Base-by-base conservation (phyloP, 768 basidiomycete genomes). In the Mrakia hoshinonis region DNA sequence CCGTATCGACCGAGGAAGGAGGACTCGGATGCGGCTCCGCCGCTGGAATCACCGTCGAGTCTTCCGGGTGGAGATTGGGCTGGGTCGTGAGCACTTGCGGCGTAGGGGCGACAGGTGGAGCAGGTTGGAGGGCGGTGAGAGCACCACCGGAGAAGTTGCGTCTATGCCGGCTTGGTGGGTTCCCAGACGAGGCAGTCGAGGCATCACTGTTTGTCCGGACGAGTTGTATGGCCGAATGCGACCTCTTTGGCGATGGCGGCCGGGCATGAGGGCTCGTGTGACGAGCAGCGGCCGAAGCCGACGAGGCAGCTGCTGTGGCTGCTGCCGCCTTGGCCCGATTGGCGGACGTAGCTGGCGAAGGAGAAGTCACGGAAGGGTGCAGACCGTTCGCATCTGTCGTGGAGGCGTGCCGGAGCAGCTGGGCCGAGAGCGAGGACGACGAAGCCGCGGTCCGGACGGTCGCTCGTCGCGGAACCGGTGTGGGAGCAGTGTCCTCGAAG, bases 1-100 rank as follows among this genome's bases (percentile, higher is more conserved):
- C 58, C 4, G 58, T 61, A n/a, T 61, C 58, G 58, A 61, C 58
- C 7, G 58, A 61, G 58, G 58, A 61, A 36, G 58, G 58, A 61
- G 58, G 58, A 38, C 34, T 36, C 5, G 58, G 58, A n/a, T 61
- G 58, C 18, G 58, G 58, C 4, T 61, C 58, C 22, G 58, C 58
- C 31, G 58, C 58, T 22, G 58, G 58, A 20, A 61, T 39, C 18
- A n/a, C 11, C 29, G 54, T 22, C 7, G 58, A 22, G 34, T 43
- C 43, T 43, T 43, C 43, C 43, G 58, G 58, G 20, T 61, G 58
- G 20, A 61, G 58, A 20, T 61, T 39, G 58, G 58, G 36, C 36
- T 61, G 58, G 15, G 58, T 36, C 20, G 58, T 61, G n/a, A 61
- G 34, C 31, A 61, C 31, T 39, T 61, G 58, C 13, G 58, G 31